Base-by-base conservation (phyloP, 805 yeast genomes). In the Candida pseudoglaebosa region DNA sequence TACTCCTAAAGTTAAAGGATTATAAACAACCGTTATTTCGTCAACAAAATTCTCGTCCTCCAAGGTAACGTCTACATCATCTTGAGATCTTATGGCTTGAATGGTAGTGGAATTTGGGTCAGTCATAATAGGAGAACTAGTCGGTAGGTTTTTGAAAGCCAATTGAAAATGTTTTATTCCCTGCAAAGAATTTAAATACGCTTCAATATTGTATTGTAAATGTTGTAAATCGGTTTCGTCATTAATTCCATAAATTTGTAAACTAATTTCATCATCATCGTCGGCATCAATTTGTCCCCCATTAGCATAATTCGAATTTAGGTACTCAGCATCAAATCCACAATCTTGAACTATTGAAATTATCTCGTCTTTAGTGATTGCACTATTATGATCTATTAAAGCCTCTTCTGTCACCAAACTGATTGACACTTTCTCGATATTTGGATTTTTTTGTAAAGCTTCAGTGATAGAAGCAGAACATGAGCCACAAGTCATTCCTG, bases 401-500 rank as follows among this genome's bases (percentile, higher is more conserved):
- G 90, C 96, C 35, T 78, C 76, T 47, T 85, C 93, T 0, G 95
- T 86, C 3, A 86, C 62, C 21, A 87, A 70, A 1, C 96, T 84
- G 1, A 90, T 86, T 2, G 73, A 69, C 0, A 72, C 86, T 4
- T 59, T 52, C 1, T 50, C 34, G 2, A 87, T 84, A 1, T 84
- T 84, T 0, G 64, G 61, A 6, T 77, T 39, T 0, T 53, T 53
- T 39, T 68, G 61, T 19, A 87, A 52, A 1, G 80, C 80, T 18
- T 63, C 60, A 0, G 81, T 75, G 15, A 91, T 77, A 0, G 93
- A 67, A 2, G 82, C 70, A 0, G 84, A 73, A 56, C 98, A 91
- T 1, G 95, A 75, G 2, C 93, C 82, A 54, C 97, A 91, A 2
- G 98, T 90, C 97, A 90, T 91, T 2, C 97, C 97, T 12, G 64